phyloP scores from a whole-genome alignment of 139 green algal genomes.

The Trebouxia sp. region DNA sequence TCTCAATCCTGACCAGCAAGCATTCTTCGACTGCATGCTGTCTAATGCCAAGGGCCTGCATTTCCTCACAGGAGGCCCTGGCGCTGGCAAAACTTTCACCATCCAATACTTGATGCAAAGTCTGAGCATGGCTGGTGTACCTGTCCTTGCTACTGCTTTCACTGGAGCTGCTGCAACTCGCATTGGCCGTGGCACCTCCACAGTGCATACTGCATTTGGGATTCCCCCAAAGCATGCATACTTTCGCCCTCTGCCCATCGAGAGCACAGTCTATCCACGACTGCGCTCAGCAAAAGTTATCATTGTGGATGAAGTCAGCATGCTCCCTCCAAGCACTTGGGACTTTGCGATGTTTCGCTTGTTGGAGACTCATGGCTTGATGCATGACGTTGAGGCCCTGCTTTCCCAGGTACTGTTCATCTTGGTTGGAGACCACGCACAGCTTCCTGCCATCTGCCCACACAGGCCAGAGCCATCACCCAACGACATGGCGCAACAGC shows the following conservation, averaged over 20 bases:
- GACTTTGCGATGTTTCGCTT: constrained; percentile 2
- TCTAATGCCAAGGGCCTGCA: background rate
- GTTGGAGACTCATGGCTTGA: background rate
- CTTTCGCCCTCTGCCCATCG: background rate
- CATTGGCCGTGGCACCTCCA: background rate
- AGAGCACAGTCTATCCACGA: background rate
- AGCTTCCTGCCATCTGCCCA: background rate
- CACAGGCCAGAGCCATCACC: too few relatives aligned
- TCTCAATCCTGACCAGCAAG: background rate
- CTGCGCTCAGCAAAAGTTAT: background rate
- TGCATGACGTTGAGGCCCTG: background rate
- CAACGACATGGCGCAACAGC: background rate
- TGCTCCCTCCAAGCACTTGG: background rate
- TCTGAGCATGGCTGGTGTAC: background rate
- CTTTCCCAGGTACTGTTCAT: background rate
- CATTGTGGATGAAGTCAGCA: background rate
- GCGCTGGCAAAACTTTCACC: background rate
- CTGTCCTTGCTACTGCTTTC: background rate
- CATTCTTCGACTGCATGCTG: background rate
- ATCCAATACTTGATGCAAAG: background rate
- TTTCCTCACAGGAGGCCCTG: background rate
- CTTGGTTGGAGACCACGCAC: constrained; percentile 6
- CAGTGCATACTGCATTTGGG: background rate
- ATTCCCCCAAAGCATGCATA: background rate
- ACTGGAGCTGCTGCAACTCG: background rate